Evolutionary conservation across 2,329 filamentous ascomycete genomes (phyloP).

Genomic region (Colletotrichum gloeosporioides): DNA sequence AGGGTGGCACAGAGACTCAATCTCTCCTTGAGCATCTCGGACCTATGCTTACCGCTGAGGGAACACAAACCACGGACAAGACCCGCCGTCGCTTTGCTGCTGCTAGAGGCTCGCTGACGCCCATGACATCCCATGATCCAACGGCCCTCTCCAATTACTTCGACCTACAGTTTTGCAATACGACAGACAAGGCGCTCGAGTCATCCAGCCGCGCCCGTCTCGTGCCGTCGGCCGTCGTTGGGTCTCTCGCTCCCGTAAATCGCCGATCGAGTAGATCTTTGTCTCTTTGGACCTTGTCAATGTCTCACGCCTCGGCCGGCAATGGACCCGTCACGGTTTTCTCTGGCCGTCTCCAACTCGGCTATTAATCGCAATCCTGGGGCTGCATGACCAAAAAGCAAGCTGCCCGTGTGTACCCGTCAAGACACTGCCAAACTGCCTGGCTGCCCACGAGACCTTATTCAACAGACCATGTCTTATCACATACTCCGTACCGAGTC

Average conservation of each 20-base stretch:
- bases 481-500: neutral
- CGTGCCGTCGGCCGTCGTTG: neutral
- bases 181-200: neutral
- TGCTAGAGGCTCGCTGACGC: neutral
- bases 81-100: neutral
- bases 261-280: slow-evolving; percentile 12
- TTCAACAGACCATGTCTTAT: neutral
- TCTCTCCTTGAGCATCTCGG: neutral
- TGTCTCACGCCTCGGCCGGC: neutral
- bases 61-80: neutral
- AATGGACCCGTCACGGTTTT: neutral
- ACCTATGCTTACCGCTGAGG: neutral
- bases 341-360: neutral
- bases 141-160: neutral
- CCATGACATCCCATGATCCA: neutral
- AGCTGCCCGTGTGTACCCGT: neutral
- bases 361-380: neutral
- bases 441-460: neutral
- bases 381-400: neutral
- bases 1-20: neutral
- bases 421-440: neutral
- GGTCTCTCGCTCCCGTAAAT: neutral
- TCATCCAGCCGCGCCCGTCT: neutral
- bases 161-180: neutral
- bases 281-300: neutral